Evolutionary conservation across 176 grass and related monocot species (phyloP), one percentile per base, ranked within the genome.

Genomic region (Thalia dealbata): DNA sequence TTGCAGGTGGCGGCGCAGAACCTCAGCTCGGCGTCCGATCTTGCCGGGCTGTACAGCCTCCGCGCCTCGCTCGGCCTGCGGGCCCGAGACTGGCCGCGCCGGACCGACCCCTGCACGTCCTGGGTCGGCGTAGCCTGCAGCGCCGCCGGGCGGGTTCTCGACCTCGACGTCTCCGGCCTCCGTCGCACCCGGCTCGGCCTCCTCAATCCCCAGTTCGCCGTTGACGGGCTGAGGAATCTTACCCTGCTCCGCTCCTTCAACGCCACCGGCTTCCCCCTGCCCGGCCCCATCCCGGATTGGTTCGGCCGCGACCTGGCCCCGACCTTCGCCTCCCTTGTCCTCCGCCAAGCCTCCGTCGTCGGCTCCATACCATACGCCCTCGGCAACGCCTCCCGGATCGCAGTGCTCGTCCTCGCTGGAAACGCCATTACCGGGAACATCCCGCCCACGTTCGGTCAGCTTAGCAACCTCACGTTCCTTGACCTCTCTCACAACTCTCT

Each of bases 211-310:
- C 61, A 69, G 30, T 97, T 97, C 74, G 11, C 76, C 50, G 77
- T 91, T 68, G 90, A 86, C 41, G 71, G 78, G n/a, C 73, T 99
- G 32, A 74, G 26, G 24, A 81, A 73, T 6, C 87, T 99, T 14
- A 67, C 81, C 15, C 80, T 56, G 64, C 84, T 99, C 72, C 25
- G 66, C 52, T 45, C 63, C 48, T 84, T 99, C 80, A 79, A 92
- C 76, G 87, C 95, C 43, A 90, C 95, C 13, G 81, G 87, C 64
- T 99, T 99, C 81, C 55, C 76, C 69, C 85, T 97, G 27, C 87
- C 87, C 10, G 95, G 90, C 3, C 54, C 44, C 65, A 86, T 99
- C 79, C 95, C 95, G 7, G 72, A 56, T 3, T 91, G 90, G 90
- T 93, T 99, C 46, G 83, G 85, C 71, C 73, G 51, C 64, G 70